These are phyloP conservation scores for Beta vulgaris DNA, from an alignment of 148 eudicot genomes.

Conservation along the genomic window DNA sequence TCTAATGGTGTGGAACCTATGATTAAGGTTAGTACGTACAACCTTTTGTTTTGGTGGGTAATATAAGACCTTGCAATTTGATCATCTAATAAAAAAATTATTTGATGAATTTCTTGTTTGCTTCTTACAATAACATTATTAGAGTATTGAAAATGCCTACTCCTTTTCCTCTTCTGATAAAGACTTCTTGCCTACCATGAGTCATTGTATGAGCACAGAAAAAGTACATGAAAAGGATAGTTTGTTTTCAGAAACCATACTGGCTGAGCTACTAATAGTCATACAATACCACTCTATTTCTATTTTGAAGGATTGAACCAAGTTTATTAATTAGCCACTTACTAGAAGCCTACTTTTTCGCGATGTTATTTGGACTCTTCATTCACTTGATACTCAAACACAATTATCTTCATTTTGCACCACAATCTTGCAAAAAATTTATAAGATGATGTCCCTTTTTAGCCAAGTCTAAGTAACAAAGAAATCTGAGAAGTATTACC, in stretches of 20 bases:
- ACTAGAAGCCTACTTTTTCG: too few relatives aligned
- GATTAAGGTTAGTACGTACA: slow-evolving; percentile 45
- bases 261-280: neutral
- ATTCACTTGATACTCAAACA: too few relatives aligned
- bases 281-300: neutral
- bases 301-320: neutral
- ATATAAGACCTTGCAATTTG: neutral
- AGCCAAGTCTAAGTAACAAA: too few relatives aligned
- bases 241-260: neutral
- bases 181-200: slow-evolving; percentile 22
- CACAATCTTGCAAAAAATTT: too few relatives aligned
- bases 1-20: slow-evolving; percentile 46
- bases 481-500: too few relatives aligned
- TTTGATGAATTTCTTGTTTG: neutral
- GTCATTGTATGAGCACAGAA: slow-evolving; percentile 8
- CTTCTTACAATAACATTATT: neutral
- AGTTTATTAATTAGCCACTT: too few relatives aligned
- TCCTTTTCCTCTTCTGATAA: slow-evolving; percentile 21
- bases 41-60: neutral
- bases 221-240: slow-evolving; percentile 21
- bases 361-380: too few relatives aligned
- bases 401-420: too few relatives aligned
- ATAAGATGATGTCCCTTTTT: too few relatives aligned
- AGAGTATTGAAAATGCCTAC: slow-evolving; percentile 2
- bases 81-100: too few relatives aligned